A percentile compares a stretch with the other conserved stretches of the same genome.
These are phyloP conservation scores for Phytophthora multivora DNA, from an alignment of 352 stramenopile species.

Conservation along the genomic window DNA sequence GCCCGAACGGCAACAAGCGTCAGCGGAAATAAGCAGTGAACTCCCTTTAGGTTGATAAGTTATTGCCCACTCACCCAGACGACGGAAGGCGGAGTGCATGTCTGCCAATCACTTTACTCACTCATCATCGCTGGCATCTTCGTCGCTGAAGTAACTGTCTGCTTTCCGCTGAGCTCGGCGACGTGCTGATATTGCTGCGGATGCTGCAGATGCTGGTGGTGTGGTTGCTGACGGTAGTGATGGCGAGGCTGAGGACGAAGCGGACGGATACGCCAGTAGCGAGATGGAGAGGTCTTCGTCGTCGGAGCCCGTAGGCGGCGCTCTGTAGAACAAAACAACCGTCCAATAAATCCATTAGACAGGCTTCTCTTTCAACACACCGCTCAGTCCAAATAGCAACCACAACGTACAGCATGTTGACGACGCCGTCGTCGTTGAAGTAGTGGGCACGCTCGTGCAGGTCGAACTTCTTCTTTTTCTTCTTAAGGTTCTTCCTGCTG, in stretches of 20 bases:
- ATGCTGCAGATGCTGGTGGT: slow-evolving; percentile 7
- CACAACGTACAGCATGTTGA: slow-evolving; percentile 68
- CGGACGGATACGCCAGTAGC: slow-evolving; percentile 65
- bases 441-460: slow-evolving; percentile 60
- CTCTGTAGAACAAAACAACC: slow-evolving; percentile 33
- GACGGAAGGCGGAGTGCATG: background rate
- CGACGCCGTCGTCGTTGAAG: slow-evolving; percentile 67
- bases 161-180: slow-evolving; percentile 42
- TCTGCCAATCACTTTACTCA: slow-evolving; percentile 10
- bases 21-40: slow-evolving; percentile 54
- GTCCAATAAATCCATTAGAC: slow-evolving; percentile 21
- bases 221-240: background rate
- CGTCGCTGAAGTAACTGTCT: slow-evolving; percentile 78
- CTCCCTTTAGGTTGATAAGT: slow-evolving; percentile 31
- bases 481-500: slow-evolving; percentile 59
- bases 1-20: slow-evolving; percentile 49
- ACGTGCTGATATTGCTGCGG: slow-evolving; percentile 24
- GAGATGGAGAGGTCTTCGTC: slow-evolving; percentile 70
- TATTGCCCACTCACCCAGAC: slow-evolving; percentile 26
- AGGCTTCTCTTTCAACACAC: slow-evolving; percentile 5
- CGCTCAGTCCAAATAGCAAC: background rate
- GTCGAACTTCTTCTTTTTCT: slow-evolving; percentile 74
- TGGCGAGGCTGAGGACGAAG: slow-evolving; percentile 7
- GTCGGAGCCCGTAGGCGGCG: slow-evolving; percentile 49
- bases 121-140: slow-evolving; percentile 70